Percentiles rank a stretch among this genome's conserved stretches.
Evolutionary conservation across 371 early-diverging fungal genomes (phyloP).

Genomic region (Mortierella sp.): DNA sequence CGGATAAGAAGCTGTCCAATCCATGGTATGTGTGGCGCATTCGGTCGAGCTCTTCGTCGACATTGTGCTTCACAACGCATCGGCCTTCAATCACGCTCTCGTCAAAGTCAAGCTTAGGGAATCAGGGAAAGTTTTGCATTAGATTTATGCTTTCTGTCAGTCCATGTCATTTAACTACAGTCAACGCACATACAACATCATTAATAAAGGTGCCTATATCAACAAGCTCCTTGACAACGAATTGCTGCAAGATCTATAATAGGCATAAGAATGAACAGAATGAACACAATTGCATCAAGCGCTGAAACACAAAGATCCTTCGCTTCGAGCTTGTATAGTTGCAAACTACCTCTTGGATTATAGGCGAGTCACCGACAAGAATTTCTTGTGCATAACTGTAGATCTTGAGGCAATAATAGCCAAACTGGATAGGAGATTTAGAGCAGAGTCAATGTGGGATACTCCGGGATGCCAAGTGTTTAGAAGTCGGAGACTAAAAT

Average conservation of each 20-base stretch:
- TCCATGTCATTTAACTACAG: neutral
- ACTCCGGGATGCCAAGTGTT: too few species aligned
- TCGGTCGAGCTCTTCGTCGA: conserved; percentile 75
- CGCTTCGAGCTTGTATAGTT: neutral
- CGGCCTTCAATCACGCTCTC: conserved; percentile 68
- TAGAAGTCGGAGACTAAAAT: too few species aligned
- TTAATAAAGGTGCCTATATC: conserved; percentile 71
- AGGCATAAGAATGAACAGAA: neutral
- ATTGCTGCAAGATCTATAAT: conserved; percentile 54
- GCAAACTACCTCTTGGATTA: conserved; percentile 59
- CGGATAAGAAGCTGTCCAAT: conserved; percentile 68
- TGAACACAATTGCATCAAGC: neutral
- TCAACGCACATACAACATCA: conserved; percentile 57
- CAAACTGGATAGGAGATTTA: conserved; percentile 63
- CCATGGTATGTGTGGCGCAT: conserved; percentile 70
- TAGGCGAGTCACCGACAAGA: conserved; percentile 29
- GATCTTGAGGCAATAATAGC: conserved; percentile 69
- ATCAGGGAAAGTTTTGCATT: neutral
- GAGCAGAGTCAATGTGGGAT: too few species aligned
- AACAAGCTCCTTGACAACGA: conserved; percentile 57
- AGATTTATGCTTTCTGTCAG: neutral
- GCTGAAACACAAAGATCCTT: too few species aligned
- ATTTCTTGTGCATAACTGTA: conserved; percentile 51
- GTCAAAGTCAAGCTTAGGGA: conserved; percentile 79
- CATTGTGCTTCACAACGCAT: conserved; percentile 68